Base-by-base conservation (phyloP, 169 alveolate species). In the Sarcocystis neurona region DNA sequence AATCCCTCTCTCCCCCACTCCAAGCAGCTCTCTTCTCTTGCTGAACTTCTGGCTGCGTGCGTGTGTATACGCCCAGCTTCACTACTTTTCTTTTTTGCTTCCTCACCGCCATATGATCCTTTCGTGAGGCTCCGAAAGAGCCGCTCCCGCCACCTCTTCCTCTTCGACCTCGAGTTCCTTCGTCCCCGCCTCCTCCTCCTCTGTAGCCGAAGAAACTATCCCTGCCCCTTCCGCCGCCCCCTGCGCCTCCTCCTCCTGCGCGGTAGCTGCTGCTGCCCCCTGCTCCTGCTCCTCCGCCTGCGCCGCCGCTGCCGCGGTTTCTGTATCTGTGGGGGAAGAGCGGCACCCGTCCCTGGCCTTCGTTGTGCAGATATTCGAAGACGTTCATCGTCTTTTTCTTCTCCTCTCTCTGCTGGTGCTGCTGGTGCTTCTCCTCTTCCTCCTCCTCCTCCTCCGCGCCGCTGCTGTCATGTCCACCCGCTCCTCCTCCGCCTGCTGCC, bases 341-440 rank as follows among this genome's bases (percentile, higher is more conserved):
- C 44, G 27, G 27, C 44, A 63, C 75, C 20, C 75, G 75, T 0
- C 75, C 75, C n/a, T n/a, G n/a, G 75, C 75, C 75, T n/a, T 43
- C 75, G 75, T 63, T 63, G 75, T 63, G 75, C 20, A 63, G 27
- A n/a, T 63, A 63, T n/a, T 63, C 75, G 43, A 63, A 63, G 41
- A 63, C 75, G 75, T 63, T 63, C 75, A 63, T 63, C 5, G 75
- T 63, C 75, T 63, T 63, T n/a, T 63, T 63, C 41, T 63, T 63
- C 75, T 37, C 44, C 43, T 63, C 75, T n/a, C n/a, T n/a, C n/a
- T n/a, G n/a, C n/a, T n/a, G n/a, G n/a, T n/a, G n/a, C n/a, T n/a
- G n/a, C 32, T 10, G 39, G 70, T 58, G 70, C 70, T 58, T 43
- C 44, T n/a, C 75, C 32, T 63, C 75, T 43, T 63, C 75, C 75